These are phyloP conservation scores for Colletotrichum sp. DNA, from an alignment of 2,329 filamentous ascomycete genomes.

Conservation along the genomic window DNA sequence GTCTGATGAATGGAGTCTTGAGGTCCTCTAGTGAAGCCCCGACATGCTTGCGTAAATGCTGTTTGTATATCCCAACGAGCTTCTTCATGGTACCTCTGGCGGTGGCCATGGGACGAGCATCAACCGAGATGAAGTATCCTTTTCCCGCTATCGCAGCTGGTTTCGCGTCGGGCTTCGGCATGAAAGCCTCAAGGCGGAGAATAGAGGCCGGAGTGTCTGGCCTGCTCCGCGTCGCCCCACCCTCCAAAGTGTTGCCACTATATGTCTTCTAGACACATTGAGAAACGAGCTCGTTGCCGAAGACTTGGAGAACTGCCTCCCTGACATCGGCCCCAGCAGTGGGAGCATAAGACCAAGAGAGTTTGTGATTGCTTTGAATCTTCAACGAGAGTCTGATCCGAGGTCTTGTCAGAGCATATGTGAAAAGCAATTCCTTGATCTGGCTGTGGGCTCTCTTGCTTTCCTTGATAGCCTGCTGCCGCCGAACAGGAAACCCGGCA, in stretches of 20 bases:
- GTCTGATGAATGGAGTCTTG: conserved; percentile 64
- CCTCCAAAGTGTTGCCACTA: background rate
- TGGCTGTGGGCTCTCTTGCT: conserved; percentile 58
- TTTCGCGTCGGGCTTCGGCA: conserved; percentile 58
- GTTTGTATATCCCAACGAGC: conserved; percentile 58
- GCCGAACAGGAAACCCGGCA: conserved; percentile 65
- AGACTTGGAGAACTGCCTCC: conserved; percentile 66
- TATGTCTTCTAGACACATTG: conserved; percentile 53
- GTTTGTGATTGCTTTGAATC: conserved; percentile 57
- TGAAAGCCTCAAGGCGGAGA: conserved; percentile 58
- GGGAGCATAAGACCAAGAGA: conserved; percentile 68
- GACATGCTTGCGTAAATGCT: conserved; percentile 42
- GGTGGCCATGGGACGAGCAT: conserved; percentile 67
- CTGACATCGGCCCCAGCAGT: conserved; percentile 50
- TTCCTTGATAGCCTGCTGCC: conserved; percentile 62
- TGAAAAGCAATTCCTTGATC: conserved; percentile 64
- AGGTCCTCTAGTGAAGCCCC: conserved; percentile 29
- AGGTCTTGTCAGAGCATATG: conserved; percentile 71
- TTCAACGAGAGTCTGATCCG: conserved; percentile 65
- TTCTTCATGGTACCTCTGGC: conserved; percentile 63
- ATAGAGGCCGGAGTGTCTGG: background rate
- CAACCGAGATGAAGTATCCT: conserved; percentile 70
- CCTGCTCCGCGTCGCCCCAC: background rate
- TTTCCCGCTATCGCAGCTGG: conserved; percentile 44
- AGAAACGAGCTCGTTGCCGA: conserved; percentile 60